A percentile compares a stretch with the other conserved stretches of the same genome.
These are phyloP conservation scores for Leccinum pallidistipes DNA, from an alignment of 1,284 basidiomycete genomes.

Conservation along the genomic window DNA sequence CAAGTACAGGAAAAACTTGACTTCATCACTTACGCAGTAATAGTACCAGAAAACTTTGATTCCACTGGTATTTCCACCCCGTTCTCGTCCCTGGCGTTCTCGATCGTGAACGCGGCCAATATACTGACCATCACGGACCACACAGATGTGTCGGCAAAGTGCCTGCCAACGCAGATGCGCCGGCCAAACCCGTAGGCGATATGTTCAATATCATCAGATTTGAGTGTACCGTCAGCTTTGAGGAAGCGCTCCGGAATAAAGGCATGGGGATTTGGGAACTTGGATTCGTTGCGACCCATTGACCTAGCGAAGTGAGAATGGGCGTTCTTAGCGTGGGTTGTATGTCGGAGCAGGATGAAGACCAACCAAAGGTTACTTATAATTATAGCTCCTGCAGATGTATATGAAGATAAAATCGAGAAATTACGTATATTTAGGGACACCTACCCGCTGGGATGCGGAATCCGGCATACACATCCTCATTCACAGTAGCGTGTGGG, in stretches of 20 bases:
- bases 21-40: conserved; percentile 18
- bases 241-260: conserved; percentile 31
- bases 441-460: conserved; percentile 24
- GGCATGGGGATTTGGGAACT: conserved; percentile 16
- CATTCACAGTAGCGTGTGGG: conserved; percentile 20
- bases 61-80: conserved; percentile 28
- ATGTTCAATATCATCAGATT: conserved; percentile 2
- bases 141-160: conserved; percentile 20
- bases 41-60: conserved; percentile 7
- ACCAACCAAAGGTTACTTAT: conserved; percentile 26
- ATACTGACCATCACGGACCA: conserved; percentile 22
- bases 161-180: conserved; percentile 22
- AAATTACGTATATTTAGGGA: neutral
- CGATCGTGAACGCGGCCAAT: conserved; percentile 20
- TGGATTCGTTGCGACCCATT: conserved; percentile 22
- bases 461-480: conserved; percentile 26
- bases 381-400: conserved; percentile 16
- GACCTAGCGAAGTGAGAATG: conserved; percentile 14
- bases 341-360: neutral
- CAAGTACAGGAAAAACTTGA: neutral
- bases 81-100: conserved; percentile 16
- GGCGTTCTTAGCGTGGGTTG: neutral
- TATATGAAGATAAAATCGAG: neutral
- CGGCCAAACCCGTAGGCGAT: conserved; percentile 24
- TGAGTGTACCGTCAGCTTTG: conserved; percentile 17